Percentiles rank a stretch among this genome's conserved stretches.
phyloP scores from a whole-genome alignment of 2,329 filamentous ascomycete species.

The Colletotrichum filicis region DNA sequence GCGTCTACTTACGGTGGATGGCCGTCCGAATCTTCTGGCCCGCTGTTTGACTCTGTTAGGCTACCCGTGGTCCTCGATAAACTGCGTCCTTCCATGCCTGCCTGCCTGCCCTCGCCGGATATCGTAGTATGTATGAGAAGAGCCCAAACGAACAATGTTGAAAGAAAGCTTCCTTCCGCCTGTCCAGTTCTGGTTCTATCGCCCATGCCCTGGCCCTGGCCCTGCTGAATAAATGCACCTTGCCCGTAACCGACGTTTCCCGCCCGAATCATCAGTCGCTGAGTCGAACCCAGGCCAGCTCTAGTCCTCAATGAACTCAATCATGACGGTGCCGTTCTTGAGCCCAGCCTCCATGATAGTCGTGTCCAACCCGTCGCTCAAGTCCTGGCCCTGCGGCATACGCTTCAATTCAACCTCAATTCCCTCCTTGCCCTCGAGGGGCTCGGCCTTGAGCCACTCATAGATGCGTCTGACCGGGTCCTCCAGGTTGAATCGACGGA shows the following conservation, averaged over 20 bases:
- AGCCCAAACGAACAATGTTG: conserved; percentile 3
- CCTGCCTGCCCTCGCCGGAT: neutral
- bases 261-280: neutral
- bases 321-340: conserved; percentile 95
- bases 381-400: conserved; percentile 81
- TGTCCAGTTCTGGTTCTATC: conserved; percentile 18
- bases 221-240: conserved; percentile 10
- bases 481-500: conserved; percentile 82
- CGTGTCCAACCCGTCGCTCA: conserved; percentile 79
- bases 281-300: neutral
- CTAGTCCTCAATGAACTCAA: conserved; percentile 80
- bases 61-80: neutral
- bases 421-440: conserved; percentile 82
- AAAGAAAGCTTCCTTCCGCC: neutral
- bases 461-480: conserved; percentile 88
- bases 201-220: conserved; percentile 8
- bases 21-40: neutral
- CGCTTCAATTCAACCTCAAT: conserved; percentile 87
- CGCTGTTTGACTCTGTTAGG: neutral
- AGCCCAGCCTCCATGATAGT: conserved; percentile 85
- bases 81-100: neutral
- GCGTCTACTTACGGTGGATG: neutral
- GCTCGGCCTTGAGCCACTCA: conserved; percentile 95
- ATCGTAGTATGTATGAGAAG: conserved; percentile 22
- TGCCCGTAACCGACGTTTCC: neutral